Conservation (phyloP, 768 basidiomycete species). For the Baorangia bicolor region DNA sequence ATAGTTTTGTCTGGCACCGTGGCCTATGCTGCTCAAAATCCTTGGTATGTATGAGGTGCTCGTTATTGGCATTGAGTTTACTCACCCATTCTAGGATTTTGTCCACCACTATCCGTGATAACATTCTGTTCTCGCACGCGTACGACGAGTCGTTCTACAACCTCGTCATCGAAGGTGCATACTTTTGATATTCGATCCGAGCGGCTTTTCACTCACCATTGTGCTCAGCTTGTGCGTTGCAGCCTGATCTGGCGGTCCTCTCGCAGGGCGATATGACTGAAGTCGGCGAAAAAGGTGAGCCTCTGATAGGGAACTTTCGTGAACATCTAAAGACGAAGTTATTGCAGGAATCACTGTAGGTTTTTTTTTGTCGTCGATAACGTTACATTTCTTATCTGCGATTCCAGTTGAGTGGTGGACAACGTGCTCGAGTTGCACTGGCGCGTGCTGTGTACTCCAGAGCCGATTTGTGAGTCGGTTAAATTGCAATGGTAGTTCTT, state of each 20-base stretch:
- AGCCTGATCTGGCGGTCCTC: constrained; percentile 75
- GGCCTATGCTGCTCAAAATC: constrained; percentile 84
- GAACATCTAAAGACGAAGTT: not conserved
- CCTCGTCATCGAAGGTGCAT: constrained; percentile 70
- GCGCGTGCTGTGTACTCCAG: constrained; percentile 91
- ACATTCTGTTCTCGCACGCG: constrained; percentile 88
- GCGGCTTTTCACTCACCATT: not conserved
- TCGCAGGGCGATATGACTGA: constrained; percentile 82
- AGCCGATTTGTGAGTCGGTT: constrained; percentile 69
- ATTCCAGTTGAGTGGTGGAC: constrained; percentile 72
- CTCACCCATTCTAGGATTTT: constrained; percentile 56
- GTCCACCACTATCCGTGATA: constrained; percentile 82
- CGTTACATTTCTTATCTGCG: constrained; percentile 13
- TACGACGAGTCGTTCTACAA: constrained; percentile 86
- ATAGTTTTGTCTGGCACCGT: constrained; percentile 68
- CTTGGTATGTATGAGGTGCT: constrained; percentile 55
- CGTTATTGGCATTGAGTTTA: not conserved
- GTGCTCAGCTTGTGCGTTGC: constrained; percentile 73
- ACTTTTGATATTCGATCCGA: not conserved
- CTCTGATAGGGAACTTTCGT: not conserved
- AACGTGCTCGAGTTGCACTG: constrained; percentile 78
- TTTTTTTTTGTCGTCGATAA: constrained; percentile 2
- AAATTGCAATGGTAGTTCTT: no score
- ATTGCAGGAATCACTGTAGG: constrained; percentile 55
- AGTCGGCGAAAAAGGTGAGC: constrained; percentile 78